Base-by-base conservation (phyloP, 1,284 basidiomycete genomes). In the Laetiporus sulphureus region DNA sequence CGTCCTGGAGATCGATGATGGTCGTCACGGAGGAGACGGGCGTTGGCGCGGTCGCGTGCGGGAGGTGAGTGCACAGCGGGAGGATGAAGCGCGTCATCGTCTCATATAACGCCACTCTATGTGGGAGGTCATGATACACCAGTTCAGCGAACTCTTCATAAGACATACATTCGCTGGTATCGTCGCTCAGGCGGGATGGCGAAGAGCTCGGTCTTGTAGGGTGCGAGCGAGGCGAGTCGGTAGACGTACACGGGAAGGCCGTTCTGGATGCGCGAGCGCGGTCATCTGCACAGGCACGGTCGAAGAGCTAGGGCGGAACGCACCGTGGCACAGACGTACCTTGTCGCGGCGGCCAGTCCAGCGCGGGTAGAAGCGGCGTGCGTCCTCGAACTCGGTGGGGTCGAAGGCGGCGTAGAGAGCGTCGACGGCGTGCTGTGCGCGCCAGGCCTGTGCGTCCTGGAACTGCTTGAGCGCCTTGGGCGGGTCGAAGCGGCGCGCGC, bases 261-360 rank as follows among this genome's bases (percentile, higher is more conserved):
- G 41, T 73, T 65, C 79, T 86, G 52, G 40, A 29, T 12, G 22
- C 30, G 29, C n/a, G n/a, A n/a, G n/a, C n/a, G n/a, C 8, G 35
- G 19, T 16, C n/a, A 21, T 4, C 32, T 66, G 6, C 50, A 77
- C 15, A 12, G 22, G 34, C 19, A 10, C 7, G 13, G 12, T 19
- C 32, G 32, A 8, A 24, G 32, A 13, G 25, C 8, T 20, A 5
- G 13, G 21, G 1, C 18, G 24, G 13, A 8, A 13, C 2, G 8
- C 12, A 16, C 11, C 19, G 25, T n/a, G 11, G n/a, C n/a, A n/a
- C 36, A 22, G 30, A 36, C 25, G 30, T 36, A 58, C 84, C 66
- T 79, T 84, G 56, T 87, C 81, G 54, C 84, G 66, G 41, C 80
- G 67, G 2, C 85, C 86, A 1, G 84, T 89, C 83, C 83, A 89